A percentile compares a stretch with the other conserved stretches of the same genome.
Conservation (phyloP, 2,329 filamentous ascomycete genomes). For the Fusarium compactum region DNA sequence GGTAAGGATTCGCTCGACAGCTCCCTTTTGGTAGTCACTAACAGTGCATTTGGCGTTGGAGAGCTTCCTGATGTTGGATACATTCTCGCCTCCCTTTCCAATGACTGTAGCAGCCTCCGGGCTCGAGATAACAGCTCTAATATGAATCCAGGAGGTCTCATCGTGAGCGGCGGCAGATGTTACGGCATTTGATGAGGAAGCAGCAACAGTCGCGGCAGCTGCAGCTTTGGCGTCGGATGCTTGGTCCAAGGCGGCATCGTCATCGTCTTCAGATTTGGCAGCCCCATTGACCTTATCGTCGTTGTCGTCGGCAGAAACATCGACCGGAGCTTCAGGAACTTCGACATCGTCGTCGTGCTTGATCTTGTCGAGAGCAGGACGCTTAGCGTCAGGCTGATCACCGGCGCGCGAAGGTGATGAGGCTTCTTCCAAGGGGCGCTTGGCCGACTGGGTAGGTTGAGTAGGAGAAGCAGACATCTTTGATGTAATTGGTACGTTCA, state of each 20-base stretch:
- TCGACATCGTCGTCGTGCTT: constrained; percentile 72
- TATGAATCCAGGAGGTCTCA: constrained; percentile 96
- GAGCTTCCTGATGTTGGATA: constrained; percentile 93
- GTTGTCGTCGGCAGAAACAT: constrained; percentile 59
- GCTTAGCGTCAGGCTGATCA: constrained; percentile 97
- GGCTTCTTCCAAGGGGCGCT: constrained; percentile 96
- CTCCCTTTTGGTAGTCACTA: constrained; percentile 96
- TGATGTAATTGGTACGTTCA: constrained; percentile 40
- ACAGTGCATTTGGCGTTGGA: constrained; percentile 99
- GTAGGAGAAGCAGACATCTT: constrained; percentile 80
- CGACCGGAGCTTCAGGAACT: constrained; percentile 52
- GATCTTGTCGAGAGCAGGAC: constrained; percentile 93
- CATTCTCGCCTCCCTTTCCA: constrained; percentile 98
- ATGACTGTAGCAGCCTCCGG: constrained; percentile 98
- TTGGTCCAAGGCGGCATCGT: constrained; percentile 43
- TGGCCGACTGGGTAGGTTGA: constrained; percentile 77
- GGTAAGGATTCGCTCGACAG: constrained; percentile 96
- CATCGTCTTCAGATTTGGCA: constrained; percentile 55
- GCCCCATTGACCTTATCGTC: constrained; percentile 63
- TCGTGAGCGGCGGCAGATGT: constrained; percentile 75
- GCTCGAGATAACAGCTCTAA: constrained; percentile 96
- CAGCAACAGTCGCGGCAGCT: constrained; percentile 54
- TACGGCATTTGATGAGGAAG: constrained; percentile 51
- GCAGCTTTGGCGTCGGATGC: constrained; percentile 57
- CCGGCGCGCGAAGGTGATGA: constrained; percentile 92